These are phyloP conservation scores for Sporisorium reilianum DNA, from an alignment of 1,284 basidiomycete genomes.

Conservation along the genomic window DNA sequence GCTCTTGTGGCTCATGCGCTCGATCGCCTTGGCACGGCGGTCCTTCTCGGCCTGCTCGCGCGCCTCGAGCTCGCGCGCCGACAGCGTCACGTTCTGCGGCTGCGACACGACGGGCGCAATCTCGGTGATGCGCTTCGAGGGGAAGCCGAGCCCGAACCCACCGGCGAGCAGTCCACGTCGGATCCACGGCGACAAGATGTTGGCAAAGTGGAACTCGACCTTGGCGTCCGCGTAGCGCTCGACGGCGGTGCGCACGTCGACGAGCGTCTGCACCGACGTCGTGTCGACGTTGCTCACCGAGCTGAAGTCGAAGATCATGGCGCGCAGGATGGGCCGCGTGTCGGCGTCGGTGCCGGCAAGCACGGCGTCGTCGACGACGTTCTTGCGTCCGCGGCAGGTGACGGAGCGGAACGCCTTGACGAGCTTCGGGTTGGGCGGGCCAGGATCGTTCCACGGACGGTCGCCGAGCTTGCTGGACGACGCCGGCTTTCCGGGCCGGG, in stretches of 20 bases:
- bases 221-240: conserved; percentile 86
- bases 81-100: conserved; percentile 65
- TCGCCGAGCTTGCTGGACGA: conserved; percentile 71
- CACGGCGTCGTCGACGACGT: conserved; percentile 50
- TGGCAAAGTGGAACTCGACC: conserved; percentile 88
- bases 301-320: conserved; percentile 92
- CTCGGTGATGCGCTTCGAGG: conserved; percentile 48
- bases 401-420: conserved; percentile 45
- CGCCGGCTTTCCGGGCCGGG: conserved; percentile 75
- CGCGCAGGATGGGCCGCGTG: conserved; percentile 78
- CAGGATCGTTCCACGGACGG: conserved; percentile 95
- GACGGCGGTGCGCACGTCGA: conserved; percentile 87
- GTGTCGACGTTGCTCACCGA: conserved; percentile 77
- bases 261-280: conserved; percentile 89
- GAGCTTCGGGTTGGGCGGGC: conserved; percentile 61
- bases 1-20: conserved; percentile 43
- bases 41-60: conserved; percentile 42
- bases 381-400: conserved; percentile 46
- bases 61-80: conserved; percentile 29
- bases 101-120: conserved; percentile 76
- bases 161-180: conserved; percentile 70
- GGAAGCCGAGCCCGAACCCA: conserved; percentile 47
- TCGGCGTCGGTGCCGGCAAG: conserved; percentile 58
- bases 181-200: conserved; percentile 92
- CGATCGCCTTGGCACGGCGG: conserved; percentile 37